Evolutionary conservation across 495 filamentous ascomycete genomes (phyloP), one percentile per base, ranked within the genome.

Genomic region (Talaromyces wortmannii): DNA sequence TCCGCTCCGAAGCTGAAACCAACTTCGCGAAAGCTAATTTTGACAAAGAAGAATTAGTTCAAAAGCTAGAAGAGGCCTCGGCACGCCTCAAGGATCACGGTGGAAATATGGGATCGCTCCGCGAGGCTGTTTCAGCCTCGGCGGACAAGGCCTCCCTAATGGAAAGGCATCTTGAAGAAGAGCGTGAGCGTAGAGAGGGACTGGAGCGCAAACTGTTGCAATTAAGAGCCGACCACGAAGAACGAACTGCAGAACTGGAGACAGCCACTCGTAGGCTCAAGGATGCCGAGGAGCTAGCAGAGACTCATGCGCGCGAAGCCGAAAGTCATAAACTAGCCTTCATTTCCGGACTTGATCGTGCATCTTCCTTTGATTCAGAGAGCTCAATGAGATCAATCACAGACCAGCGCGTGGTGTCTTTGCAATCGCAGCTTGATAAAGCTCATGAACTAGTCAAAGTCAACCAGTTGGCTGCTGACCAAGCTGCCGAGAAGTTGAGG

Each of bases 261-360:
- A 81, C 79, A 18, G 76, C 82, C 0, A 87, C 78, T 23, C 83
- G 88, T 56, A 85, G 88, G 42, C 70, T 97, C 36, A 81, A 82
- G 31, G 91, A 97, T 68, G 83, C 90, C 10, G 92, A 99, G 70
- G 92, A 97, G 64, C 67, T 97, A 31, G 87, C 89, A n/a, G 90
- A 94, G 54, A 89, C 82, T 44, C 83, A 95, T 65, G 87, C 91
- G 12, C 85, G 83, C 56, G 95, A 99, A 69, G 94, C 95, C 1
- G 79, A 85, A 44, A 85, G 87, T 43, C 92, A 97, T 61, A 90
- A 90, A 50, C 76, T 89, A 58, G 91, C 89, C 31, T 83, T 99
- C 47, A 71, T 96, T 30, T 78, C 83, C 15, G 95, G 95, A 3
- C 78, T 99, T 10, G 88, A 91, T 53, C 90, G 73, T 46, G 75